phyloP scores from a whole-genome alignment of 2,329 filamentous ascomycete genomes.

The Proliferodiscus dingleyae region DNA sequence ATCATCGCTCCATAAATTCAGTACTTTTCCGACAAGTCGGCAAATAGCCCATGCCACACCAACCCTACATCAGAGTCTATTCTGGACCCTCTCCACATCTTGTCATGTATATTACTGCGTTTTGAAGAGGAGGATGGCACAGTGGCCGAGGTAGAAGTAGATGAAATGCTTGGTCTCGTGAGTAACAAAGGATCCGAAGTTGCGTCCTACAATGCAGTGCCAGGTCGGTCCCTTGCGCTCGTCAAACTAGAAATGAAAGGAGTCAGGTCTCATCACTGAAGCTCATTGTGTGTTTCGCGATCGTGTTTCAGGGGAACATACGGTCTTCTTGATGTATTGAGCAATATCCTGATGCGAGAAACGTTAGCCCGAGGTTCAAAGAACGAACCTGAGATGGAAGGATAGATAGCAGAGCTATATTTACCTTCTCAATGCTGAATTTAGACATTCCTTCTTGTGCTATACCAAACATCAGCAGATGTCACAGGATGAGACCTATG shows the following conservation, averaged over 20 bases:
- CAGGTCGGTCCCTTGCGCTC: conserved; percentile 95
- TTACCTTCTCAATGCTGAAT: conserved; percentile 67
- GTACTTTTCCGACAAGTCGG: background rate
- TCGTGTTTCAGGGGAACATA: no score
- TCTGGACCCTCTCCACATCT: no score
- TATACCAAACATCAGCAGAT: conserved; percentile 34
- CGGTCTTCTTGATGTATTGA: conserved; percentile 91
- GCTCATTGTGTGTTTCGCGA: no score
- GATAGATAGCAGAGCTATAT: background rate
- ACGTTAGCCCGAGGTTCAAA: no score
- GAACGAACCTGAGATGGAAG: no score
- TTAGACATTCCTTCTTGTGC: conserved; percentile 69
- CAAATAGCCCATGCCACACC: no score
- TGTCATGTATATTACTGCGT: conserved; percentile 64
- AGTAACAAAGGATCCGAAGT: conserved; percentile 98
- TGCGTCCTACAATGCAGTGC: conserved; percentile 98
- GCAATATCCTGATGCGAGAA: conserved; percentile 71
- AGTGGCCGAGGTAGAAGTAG: conserved; percentile 99
- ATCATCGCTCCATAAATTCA: background rate
- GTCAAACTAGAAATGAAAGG: conserved; percentile 70
- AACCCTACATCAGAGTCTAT: no score
- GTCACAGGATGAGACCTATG: background rate
- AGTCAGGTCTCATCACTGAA: no score
- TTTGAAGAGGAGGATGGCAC: conserved; percentile 97
- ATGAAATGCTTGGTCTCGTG: conserved; percentile 99